Conservation (phyloP, 108 stramenopile species). For the Nitzschia sp. region DNA sequence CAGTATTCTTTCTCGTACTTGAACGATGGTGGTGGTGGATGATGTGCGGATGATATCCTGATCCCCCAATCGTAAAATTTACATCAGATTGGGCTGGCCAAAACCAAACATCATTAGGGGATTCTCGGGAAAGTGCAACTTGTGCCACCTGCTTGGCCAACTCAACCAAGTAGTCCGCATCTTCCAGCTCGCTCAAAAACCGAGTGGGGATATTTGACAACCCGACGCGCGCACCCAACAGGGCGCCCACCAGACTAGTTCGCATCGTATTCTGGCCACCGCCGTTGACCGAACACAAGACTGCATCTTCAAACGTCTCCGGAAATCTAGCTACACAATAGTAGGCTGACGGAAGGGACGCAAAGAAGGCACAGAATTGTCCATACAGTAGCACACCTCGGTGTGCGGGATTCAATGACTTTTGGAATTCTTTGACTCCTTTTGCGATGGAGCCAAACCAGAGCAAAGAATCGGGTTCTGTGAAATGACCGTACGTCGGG, state of each 20-base stretch:
- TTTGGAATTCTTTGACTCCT: conserved; percentile 5
- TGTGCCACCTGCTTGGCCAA: conserved; percentile 9
- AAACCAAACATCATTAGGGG: conserved; percentile 6
- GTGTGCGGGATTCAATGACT: conserved; percentile 4
- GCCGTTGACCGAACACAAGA: conserved; percentile 19
- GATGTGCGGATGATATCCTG: background rate
- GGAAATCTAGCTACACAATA: conserved; percentile 15
- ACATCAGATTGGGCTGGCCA: background rate
- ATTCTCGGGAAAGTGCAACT: background rate
- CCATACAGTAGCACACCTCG: conserved; percentile 19
- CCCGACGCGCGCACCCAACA: conserved; percentile 11
- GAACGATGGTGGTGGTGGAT: too few species aligned
- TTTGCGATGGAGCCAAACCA: conserved; percentile 16
- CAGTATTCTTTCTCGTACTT: too few species aligned
- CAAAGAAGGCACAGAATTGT: conserved; percentile 20
- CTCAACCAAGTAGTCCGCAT: background rate
- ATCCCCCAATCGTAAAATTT: conserved; percentile 1
- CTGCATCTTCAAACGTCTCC: conserved; percentile 17
- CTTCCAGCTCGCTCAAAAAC: conserved; percentile 13
- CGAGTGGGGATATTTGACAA: conserved; percentile 9
- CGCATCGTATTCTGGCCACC: conserved; percentile 21
- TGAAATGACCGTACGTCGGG: conserved; percentile 13
- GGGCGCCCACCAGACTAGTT: conserved; percentile 13
- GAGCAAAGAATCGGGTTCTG: conserved; percentile 14
- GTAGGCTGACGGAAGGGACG: conserved; percentile 11